Base-by-base conservation (phyloP, 441 rosid species). In the Capsella rubella region DNA sequence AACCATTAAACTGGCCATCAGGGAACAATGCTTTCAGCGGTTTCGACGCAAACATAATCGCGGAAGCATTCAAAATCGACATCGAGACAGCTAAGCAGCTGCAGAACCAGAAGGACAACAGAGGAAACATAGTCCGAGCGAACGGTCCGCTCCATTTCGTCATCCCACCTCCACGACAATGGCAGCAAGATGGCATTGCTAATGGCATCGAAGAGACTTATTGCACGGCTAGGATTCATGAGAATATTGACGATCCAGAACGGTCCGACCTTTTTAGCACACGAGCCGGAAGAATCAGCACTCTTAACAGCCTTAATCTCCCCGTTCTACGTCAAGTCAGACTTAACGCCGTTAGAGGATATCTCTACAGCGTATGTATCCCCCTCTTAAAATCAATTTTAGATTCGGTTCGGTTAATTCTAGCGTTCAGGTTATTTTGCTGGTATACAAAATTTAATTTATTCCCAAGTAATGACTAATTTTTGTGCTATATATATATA, bases 191-290 rank as follows among this genome's bases (percentile, higher is more conserved):
- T 45, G 40, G 8, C 29, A 51, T 12, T 13, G 55, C 15, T 43
- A 85, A 85, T 51, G 88, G 92, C 27, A 15, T 86, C 0, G 90
- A 82, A 61, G 92, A 88, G 73, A 84, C 86, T 3, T 42, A 84
- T 28, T 86, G 92, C 80, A 59, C 85, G 18, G 59, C 80, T 56
- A 83, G 74, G 71, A 63, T 84, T 8, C 79, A 47, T 27, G 84
- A 83, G 64, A 77, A 77, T 45, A 73, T 82, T 8, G 77, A 80
- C 25, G 78, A 80, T 46, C 86, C 90, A 12, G 75, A 73, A 16
- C 69, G 59, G 1, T 84, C 84, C 1, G 90, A 87, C 66, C 34
- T 82, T 6, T 87, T 80, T 40, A 86, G 83, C 81, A 82, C 88
- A 6, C 78, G 81, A 7, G 84, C 72, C 3, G 92, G 89, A 4